Base-by-base conservation (phyloP, 768 basidiomycete genomes). In the Boletellus ananiceps region DNA sequence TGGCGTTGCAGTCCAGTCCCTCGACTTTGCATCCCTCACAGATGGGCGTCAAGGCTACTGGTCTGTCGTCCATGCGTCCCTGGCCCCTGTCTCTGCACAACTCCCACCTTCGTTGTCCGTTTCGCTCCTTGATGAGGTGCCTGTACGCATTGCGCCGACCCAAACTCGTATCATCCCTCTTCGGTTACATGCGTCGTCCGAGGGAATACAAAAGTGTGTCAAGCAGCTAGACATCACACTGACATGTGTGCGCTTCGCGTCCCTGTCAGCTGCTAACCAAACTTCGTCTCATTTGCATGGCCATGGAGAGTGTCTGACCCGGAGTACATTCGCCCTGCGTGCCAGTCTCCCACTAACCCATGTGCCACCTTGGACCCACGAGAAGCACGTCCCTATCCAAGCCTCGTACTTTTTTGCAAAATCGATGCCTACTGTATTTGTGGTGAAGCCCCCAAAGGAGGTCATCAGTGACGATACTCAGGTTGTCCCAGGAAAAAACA, bases 131-230 rank as follows among this genome's bases (percentile, higher is more conserved):
- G 44, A 54, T 0, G 51, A 21, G 23, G 56, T 41, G 13, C 62
- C 44, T 13, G 55, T 62, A 21, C 72, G 69, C 27, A 71, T 88
- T 19, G 81, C 78, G 1, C 81, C 86, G 8, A 72, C 78, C 3
- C 87, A 89, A 60, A 80, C 77, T 2, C 77, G 84, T 13, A 63
- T 81, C 15, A 50, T 89, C 11, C 82, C 86, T 12, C 54, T 87
- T 41, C 56, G 57, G 14, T 61, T 86, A 16, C 48, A 57, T 2
- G 80, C 84, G 55, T 66, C 46, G 2, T 16, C 11, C 5, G 56
- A 56, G 23, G 65, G 67, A 15, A 75, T 79, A 51, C 40, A 51
- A 2, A 55, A 58, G 6, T 42, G 65, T n/a, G 40, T 60, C 4
- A 54, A 77, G 25, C 55, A 65, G 8, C 43, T 84, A 18, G 58